phyloP scores from a whole-genome alignment of 352 stramenopile genomes.

The Globisporangium emineosum region DNA sequence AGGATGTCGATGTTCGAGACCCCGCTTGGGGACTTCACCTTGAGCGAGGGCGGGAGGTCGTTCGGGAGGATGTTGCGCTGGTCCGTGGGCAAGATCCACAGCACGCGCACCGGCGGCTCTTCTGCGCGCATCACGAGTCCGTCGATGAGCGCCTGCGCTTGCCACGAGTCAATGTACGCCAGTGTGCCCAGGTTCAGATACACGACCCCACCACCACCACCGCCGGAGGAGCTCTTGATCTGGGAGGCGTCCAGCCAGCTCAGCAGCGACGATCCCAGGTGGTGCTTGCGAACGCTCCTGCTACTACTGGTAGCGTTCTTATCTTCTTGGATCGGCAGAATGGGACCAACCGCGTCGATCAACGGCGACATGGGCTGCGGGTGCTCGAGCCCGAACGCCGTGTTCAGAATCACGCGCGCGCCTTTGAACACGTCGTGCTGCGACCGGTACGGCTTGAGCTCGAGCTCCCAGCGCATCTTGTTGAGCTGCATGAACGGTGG shows the following conservation, averaged over 20 bases:
- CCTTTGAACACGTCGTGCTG: slow-evolving; percentile 89
- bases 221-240: not conserved
- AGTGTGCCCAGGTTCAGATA: slow-evolving; percentile 80
- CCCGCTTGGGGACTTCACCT: slow-evolving; percentile 56
- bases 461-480: slow-evolving; percentile 78
- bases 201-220: slow-evolving; percentile 37
- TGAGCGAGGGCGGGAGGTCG: slow-evolving; percentile 49
- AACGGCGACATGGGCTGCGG: slow-evolving; percentile 72
- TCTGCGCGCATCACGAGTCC: slow-evolving; percentile 46
- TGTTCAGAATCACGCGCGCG: slow-evolving; percentile 83
- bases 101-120: slow-evolving; percentile 51
- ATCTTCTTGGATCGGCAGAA: slow-evolving; percentile 36
- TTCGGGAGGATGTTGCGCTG: slow-evolving; percentile 60
- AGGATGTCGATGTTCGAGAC: slow-evolving; percentile 70
- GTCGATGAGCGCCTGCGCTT: slow-evolving; percentile 70
- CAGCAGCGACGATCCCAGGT: slow-evolving; percentile 20
- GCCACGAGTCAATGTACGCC: slow-evolving; percentile 79
- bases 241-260: slow-evolving; percentile 37
- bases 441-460: slow-evolving; percentile 66
- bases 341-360: slow-evolving; percentile 71
- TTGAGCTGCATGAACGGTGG: slow-evolving; percentile 88
- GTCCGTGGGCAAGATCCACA: slow-evolving; percentile 78
- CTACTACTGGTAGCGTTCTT: not conserved
- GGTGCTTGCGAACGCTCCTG: slow-evolving; percentile 9
- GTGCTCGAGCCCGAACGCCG: slow-evolving; percentile 85